phyloP scores from a whole-genome alignment of 129 eudicot species.

The Centella asiatica region DNA sequence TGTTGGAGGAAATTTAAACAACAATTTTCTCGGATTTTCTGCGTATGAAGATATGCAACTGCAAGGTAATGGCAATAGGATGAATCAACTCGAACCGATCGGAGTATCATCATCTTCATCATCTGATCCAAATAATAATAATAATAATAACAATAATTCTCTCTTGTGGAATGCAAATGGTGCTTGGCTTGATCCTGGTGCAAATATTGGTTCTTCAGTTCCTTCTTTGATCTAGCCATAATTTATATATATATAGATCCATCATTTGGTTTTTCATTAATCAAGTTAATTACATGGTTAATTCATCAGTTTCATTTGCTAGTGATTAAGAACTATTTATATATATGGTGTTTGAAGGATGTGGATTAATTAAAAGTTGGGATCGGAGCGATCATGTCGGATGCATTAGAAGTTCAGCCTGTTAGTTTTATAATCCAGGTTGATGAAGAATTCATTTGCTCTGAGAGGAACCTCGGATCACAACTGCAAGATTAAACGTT shows the following conservation, averaged over 20 bases:
- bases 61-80: slow-evolving; percentile 18
- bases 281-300: neutral
- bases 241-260: neutral
- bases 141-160: too few relatives aligned
- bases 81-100: slow-evolving; percentile 22
- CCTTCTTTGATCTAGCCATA: slow-evolving; percentile 37
- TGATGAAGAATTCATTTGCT: slow-evolving; percentile 18
- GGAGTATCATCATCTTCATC: neutral
- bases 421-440: slow-evolving; percentile 9
- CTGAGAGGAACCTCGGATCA: slow-evolving; percentile 49
- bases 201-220: slow-evolving; percentile 42
- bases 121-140: too few relatives aligned
- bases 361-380: slow-evolving; percentile 9
- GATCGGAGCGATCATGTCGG: slow-evolving; percentile 60
- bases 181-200: slow-evolving; percentile 46
- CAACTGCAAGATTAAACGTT: too few relatives aligned
- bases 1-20: neutral
- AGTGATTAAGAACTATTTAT: neutral
- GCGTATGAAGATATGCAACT: slow-evolving; percentile 14
- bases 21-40: slow-evolving; percentile 14
- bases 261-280: neutral
- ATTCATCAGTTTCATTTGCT: neutral
- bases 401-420: slow-evolving; percentile 27
- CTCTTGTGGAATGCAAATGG: slow-evolving; percentile 28
- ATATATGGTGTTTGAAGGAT: neutral